Evolutionary conservation across 768 basidiomycete genomes (phyloP).

Genomic region (Amanita exitialis): DNA sequence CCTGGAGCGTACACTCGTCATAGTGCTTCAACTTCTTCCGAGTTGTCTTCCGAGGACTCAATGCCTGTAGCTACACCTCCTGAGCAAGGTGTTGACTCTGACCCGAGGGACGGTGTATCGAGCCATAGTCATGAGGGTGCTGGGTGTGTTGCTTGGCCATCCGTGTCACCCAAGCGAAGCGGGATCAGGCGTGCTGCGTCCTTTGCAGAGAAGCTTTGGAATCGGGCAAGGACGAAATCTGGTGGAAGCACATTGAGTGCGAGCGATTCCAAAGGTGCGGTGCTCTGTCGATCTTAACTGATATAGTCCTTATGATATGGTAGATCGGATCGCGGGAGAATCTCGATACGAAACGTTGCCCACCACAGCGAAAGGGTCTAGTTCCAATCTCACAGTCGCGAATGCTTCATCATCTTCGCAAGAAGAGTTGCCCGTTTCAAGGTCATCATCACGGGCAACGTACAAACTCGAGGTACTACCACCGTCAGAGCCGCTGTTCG

Average conservation of each 20-base stretch:
- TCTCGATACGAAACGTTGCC: background rate
- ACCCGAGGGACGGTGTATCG: constrained; percentile 8
- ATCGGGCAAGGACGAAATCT: constrained; percentile 43
- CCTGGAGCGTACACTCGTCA: constrained; percentile 38
- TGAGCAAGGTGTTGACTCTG: constrained; percentile 26
- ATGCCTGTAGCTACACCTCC: constrained; percentile 51
- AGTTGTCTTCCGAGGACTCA: constrained; percentile 63
- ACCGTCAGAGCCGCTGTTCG: constrained; percentile 1
- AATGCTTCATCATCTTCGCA: background rate
- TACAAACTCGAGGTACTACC: background rate
- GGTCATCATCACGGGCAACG: background rate
- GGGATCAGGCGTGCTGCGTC: constrained; percentile 39
- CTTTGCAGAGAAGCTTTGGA: constrained; percentile 53
- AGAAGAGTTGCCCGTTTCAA: background rate
- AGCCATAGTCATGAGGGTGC: constrained; percentile 21
- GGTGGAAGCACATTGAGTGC: constrained; percentile 33
- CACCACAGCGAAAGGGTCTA: background rate
- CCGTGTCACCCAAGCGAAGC: constrained; percentile 42
- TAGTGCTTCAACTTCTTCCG: constrained; percentile 50
- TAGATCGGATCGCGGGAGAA: constrained; percentile 4
- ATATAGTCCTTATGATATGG: background rate
- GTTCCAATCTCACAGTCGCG: background rate
- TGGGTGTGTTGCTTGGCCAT: constrained; percentile 31
- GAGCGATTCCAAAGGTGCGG: constrained; percentile 32
- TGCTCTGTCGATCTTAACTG: background rate